Evolutionary conservation across 768 basidiomycete genomes (phyloP).

Genomic region (Boletus edulis): DNA sequence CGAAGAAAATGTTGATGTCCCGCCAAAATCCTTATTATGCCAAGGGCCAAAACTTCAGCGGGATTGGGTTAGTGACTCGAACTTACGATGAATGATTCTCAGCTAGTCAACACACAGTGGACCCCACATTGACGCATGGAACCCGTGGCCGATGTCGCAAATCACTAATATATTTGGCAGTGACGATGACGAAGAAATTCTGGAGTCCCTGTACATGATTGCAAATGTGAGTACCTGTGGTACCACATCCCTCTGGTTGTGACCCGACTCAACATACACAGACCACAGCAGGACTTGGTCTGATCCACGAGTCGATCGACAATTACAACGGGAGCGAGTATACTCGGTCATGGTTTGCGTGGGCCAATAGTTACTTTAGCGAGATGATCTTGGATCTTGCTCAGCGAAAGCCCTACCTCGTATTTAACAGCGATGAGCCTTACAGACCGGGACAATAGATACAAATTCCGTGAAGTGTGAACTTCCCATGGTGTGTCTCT

Average conservation of each 20-base stretch:
- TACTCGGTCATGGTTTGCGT: slow-evolving; percentile 78
- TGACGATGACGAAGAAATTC: slow-evolving; percentile 68
- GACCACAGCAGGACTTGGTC: slow-evolving; percentile 73
- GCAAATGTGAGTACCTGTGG: slow-evolving; percentile 52
- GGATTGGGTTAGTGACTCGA: slow-evolving; percentile 55
- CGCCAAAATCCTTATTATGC: slow-evolving; percentile 68
- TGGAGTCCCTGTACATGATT: slow-evolving; percentile 58
- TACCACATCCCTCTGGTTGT: neutral
- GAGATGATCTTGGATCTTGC: slow-evolving; percentile 82
- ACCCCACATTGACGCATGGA: slow-evolving; percentile 69
- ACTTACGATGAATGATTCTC: neutral
- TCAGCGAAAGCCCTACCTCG: slow-evolving; percentile 64
- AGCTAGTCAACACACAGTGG: slow-evolving; percentile 42
- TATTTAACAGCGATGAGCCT: slow-evolving; percentile 53
- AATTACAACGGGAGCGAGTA: slow-evolving; percentile 58
- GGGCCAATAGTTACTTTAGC: slow-evolving; percentile 82
- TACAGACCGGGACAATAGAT: slow-evolving; percentile 52
- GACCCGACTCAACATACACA: slow-evolving; percentile 23
- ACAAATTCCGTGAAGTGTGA: neutral
- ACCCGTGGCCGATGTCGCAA: slow-evolving; percentile 85
- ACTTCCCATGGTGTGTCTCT: too few relatives aligned
- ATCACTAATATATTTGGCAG: slow-evolving; percentile 73
- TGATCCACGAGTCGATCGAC: slow-evolving; percentile 73
- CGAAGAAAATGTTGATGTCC: slow-evolving; percentile 60
- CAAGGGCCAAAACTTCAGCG: slow-evolving; percentile 60